A percentile compares a stretch with the other conserved stretches of the same genome.
These are phyloP conservation scores for Amanita polypyramis DNA, from an alignment of 768 basidiomycete species.

Conservation along the genomic window DNA sequence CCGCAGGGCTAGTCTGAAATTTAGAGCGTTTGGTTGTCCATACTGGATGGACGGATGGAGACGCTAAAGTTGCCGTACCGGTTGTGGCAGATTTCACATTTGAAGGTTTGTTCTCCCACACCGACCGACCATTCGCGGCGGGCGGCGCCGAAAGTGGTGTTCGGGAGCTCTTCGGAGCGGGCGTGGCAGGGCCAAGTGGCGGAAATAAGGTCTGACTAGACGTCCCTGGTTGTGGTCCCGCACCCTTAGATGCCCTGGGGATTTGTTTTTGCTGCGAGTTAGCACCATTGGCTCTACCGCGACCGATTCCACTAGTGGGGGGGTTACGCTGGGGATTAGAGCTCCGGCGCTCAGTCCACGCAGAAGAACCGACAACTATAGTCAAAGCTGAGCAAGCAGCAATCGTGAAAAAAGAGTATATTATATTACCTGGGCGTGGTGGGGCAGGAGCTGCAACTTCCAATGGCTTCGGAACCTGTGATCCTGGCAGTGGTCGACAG, in stretches of 20 bases:
- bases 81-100: background rate
- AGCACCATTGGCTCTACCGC: background rate
- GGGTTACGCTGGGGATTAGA: background rate
- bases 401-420: background rate
- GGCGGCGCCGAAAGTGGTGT: background rate
- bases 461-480: background rate
- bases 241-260: background rate
- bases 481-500: background rate
- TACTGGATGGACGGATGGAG: background rate
- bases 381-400: background rate
- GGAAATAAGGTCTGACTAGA: background rate
- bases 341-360: background rate
- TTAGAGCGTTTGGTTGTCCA: background rate
- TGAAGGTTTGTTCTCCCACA: background rate
- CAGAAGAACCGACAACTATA: background rate
- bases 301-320: background rate
- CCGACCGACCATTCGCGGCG: background rate
- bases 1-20: too few relatives aligned
- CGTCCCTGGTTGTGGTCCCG: background rate
- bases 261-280: background rate
- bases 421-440: background rate
- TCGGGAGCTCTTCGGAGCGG: background rate
- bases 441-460: background rate
- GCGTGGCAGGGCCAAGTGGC: background rate
- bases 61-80: background rate